phyloP scores from a whole-genome alignment of 352 stramenopile genomes.

The Globisporangium recalcitrans region DNA sequence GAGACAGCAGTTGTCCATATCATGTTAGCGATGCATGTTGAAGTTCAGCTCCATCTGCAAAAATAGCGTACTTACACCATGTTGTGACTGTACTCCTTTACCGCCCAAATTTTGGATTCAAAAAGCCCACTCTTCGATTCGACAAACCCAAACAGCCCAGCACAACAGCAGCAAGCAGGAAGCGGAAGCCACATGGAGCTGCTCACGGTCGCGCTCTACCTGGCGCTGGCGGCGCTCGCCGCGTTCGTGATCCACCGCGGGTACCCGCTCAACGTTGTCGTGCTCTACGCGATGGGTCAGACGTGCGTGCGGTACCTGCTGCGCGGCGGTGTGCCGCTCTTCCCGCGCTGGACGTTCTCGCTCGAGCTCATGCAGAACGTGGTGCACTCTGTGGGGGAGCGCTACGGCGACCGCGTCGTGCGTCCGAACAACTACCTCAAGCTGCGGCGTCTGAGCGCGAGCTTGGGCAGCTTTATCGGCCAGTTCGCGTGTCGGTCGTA shows the following conservation, averaged over 20 bases:
- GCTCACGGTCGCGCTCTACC: background rate
- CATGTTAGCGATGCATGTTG: background rate
- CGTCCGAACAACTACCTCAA: slow-evolving; percentile 15
- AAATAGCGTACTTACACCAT: background rate
- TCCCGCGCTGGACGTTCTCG: slow-evolving; percentile 29
- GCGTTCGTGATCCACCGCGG: slow-evolving; percentile 9
- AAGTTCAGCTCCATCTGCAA: background rate
- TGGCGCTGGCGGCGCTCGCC: background rate
- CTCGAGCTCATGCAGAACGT: slow-evolving; percentile 28
- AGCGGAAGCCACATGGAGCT: background rate
- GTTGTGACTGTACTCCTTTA: background rate
- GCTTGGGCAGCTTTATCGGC: slow-evolving; percentile 21
- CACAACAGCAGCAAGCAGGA: background rate
- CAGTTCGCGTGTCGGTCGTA: slow-evolving; percentile 17
- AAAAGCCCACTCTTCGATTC: background rate
- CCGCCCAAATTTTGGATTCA: background rate
- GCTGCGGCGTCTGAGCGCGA: slow-evolving; percentile 22
- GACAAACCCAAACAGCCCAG: background rate
- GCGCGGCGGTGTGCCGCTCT: slow-evolving; percentile 10
- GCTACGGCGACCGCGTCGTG: slow-evolving; percentile 17
- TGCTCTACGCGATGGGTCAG: background rate
- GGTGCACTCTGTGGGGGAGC: slow-evolving; percentile 16
- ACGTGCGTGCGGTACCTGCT: background rate
- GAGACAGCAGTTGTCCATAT: background rate
- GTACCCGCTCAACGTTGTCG: slow-evolving; percentile 13